Percentiles rank a stretch among this genome's conserved stretches.
These are phyloP conservation scores for Suillus sp. DNA, from an alignment of 768 basidiomycete species.

Conservation along the genomic window DNA sequence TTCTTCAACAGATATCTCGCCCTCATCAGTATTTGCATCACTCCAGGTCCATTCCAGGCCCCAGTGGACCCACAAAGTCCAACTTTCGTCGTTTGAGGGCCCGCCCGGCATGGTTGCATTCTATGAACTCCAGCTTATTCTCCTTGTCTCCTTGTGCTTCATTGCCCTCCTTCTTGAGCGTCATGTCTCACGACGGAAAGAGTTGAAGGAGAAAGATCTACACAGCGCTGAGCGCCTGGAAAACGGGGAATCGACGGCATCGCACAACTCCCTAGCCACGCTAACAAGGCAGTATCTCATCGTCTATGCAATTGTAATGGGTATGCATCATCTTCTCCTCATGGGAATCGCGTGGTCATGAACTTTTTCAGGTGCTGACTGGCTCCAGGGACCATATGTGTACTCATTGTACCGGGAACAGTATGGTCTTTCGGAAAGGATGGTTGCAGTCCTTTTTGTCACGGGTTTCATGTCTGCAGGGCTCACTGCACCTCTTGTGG, in stretches of 20 bases:
- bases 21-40: no score
- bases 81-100: neutral
- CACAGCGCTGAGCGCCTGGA: constrained; percentile 31
- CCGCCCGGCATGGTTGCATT: constrained; percentile 32
- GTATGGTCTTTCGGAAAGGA: constrained; percentile 60
- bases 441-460: constrained; percentile 75
- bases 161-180: constrained; percentile 39
- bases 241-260: constrained; percentile 28
- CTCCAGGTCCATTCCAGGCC: neutral
- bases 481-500: constrained; percentile 67
- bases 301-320: constrained; percentile 77
- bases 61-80: neutral
- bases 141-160: constrained; percentile 38
- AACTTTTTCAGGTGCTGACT: constrained; percentile 59
- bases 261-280: constrained; percentile 29
- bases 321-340: constrained; percentile 37
- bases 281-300: constrained; percentile 56
- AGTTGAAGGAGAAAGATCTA: constrained; percentile 24
- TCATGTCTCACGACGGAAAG: constrained; percentile 29
- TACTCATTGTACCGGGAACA: constrained; percentile 76
- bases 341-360: neutral
- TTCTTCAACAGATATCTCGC: neutral
- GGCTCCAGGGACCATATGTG: constrained; percentile 80
- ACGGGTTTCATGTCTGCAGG: constrained; percentile 75
- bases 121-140: constrained; percentile 44